Conservation (phyloP, 2,329 filamentous ascomycete species). For the Sclerotinia spermophila region DNA sequence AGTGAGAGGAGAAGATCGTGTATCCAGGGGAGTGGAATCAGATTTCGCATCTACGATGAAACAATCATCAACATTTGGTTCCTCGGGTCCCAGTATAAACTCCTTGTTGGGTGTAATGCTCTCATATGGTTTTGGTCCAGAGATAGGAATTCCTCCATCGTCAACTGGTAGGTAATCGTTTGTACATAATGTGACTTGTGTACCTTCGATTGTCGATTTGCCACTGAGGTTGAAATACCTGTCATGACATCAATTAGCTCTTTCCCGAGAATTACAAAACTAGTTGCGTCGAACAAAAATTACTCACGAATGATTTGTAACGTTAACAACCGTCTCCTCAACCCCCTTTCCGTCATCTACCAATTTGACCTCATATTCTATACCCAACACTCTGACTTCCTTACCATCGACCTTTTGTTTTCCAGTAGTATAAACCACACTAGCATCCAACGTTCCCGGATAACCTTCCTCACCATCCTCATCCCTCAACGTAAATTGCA, state of each 20-base stretch:
- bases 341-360: conserved; percentile 53
- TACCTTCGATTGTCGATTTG: conserved; percentile 57
- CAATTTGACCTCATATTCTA: conserved; percentile 87
- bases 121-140: conserved; percentile 59
- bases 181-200: conserved; percentile 55
- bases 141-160: conserved; percentile 66
- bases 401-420: conserved; percentile 60
- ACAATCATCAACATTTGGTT: conserved; percentile 83
- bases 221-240: conserved; percentile 62
- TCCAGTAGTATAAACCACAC: conserved; percentile 73
- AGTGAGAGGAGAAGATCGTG: conserved; percentile 54
- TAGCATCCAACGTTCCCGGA: conserved; percentile 77
- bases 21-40: conserved; percentile 47
- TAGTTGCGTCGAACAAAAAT: not conserved
- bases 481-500: conserved; percentile 64
- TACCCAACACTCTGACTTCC: conserved; percentile 68
- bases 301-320: conserved; percentile 89
- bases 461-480: conserved; percentile 84
- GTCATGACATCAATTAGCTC: not conserved
- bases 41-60: conserved; percentile 60
- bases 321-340: conserved; percentile 86
- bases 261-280: not conserved
- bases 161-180: conserved; percentile 71
- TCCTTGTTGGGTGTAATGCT: conserved; percentile 60
- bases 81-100: conserved; percentile 65